Evolutionary conservation across 2,329 filamentous ascomycete genomes (phyloP).

Genomic region (Aspergillus candidus): DNA sequence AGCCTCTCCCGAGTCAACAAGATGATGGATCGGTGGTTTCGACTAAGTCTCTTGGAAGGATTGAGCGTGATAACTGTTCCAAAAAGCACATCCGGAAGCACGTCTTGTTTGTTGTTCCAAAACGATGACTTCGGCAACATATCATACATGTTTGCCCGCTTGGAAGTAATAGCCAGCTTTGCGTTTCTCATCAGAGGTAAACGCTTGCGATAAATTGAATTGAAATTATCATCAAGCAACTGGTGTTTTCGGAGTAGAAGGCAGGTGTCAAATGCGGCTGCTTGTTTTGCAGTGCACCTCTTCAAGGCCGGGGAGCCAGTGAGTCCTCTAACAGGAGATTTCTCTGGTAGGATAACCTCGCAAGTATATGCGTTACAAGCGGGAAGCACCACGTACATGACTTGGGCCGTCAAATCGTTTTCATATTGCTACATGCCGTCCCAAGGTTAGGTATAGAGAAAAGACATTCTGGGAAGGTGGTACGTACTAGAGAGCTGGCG

Average conservation of each 20-base stretch:
- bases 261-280: conserved; percentile 82
- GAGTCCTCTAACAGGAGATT: conserved; percentile 63
- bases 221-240: conserved; percentile 66
- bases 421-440: conserved; percentile 37
- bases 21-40: conserved; percentile 58
- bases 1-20: conserved; percentile 64
- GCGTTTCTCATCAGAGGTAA: conserved; percentile 84
- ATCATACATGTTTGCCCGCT: conserved; percentile 65
- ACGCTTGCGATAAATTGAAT: conserved; percentile 64
- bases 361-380: conserved; percentile 60
- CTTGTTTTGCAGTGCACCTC: conserved; percentile 77
- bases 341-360: conserved; percentile 71
- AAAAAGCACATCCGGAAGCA: conserved; percentile 51
- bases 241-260: conserved; percentile 59
- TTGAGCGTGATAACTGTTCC: conserved; percentile 56
- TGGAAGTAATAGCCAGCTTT: conserved; percentile 70
- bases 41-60: conserved; percentile 51
- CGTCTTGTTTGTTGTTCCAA: conserved; percentile 53
- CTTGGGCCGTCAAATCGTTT: conserved; percentile 43
- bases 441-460: conserved; percentile 5
- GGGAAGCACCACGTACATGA: conserved; percentile 56
- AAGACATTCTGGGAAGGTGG: background rate
- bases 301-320: conserved; percentile 58
- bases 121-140: conserved; percentile 74
- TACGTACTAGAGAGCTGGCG: conserved; percentile 56